Evolutionary conservation across 2,329 filamentous ascomycete species (phyloP).

Genomic region (Lecanicillium sp.): DNA sequence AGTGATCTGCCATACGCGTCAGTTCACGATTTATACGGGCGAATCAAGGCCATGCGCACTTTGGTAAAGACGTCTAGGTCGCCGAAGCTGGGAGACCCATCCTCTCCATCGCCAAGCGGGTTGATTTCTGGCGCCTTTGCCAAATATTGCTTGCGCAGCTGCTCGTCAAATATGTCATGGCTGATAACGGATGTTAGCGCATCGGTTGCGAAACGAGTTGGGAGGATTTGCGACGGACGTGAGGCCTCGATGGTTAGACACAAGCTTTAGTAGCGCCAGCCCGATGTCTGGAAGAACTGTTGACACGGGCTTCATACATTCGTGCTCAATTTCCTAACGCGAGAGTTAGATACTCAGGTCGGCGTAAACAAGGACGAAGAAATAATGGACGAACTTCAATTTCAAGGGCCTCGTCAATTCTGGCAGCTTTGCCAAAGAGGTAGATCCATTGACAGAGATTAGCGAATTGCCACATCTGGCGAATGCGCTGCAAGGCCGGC

Average conservation of each 20-base stretch:
- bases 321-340: constrained; percentile 72
- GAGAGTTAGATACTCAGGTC: constrained; percentile 5
- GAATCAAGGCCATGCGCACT: constrained; percentile 32
- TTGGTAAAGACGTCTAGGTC: constrained; percentile 80
- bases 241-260: constrained; percentile 87
- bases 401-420: constrained; percentile 81
- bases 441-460: constrained; percentile 90
- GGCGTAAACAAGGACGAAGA: constrained; percentile 8
- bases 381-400: constrained; percentile 60
- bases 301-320: constrained; percentile 77
- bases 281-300: constrained; percentile 72
- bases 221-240: constrained; percentile 53
- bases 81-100: constrained; percentile 59
- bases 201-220: background rate
- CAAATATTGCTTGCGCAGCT: constrained; percentile 80
- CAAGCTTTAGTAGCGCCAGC: constrained; percentile 79
- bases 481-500: constrained; percentile 56
- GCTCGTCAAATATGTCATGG: constrained; percentile 84
- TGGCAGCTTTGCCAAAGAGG: constrained; percentile 81
- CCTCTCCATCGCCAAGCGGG: constrained; percentile 75
- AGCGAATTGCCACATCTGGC: constrained; percentile 94
- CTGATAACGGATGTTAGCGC: constrained; percentile 36
- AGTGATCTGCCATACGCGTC: constrained; percentile 41
- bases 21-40: background rate
- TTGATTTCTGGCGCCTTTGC: constrained; percentile 74